Evolutionary conservation across 2,329 filamentous ascomycete species (phyloP).

Genomic region (Periconia sp.): DNA sequence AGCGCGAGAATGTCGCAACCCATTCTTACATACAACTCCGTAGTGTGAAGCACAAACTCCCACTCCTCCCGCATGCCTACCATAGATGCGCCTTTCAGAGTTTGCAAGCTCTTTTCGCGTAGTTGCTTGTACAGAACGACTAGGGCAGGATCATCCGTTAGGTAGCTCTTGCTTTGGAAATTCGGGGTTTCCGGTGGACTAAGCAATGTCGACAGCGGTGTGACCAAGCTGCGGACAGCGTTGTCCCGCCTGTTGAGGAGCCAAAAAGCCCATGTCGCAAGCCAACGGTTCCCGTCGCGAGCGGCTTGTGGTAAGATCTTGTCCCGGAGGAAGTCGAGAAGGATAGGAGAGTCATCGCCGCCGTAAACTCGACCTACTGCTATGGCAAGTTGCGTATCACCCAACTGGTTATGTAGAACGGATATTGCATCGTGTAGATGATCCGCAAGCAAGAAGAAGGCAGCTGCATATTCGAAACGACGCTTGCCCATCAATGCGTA

Average conservation of each 20-base stretch:
- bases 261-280: conserved; percentile 95
- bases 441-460: conserved; percentile 92
- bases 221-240: conserved; percentile 82
- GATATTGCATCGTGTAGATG: conserved; percentile 84
- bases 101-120: conserved; percentile 80
- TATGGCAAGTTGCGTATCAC: conserved; percentile 88
- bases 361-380: conserved; percentile 87
- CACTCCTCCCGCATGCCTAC: conserved; percentile 81
- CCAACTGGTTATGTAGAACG: conserved; percentile 84
- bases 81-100: conserved; percentile 82
- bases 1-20: conserved; percentile 90
- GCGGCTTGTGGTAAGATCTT: conserved; percentile 79
- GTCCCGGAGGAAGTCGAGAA: conserved; percentile 77
- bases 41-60: conserved; percentile 87
- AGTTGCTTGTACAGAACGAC: conserved; percentile 88
- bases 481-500: conserved; percentile 92
- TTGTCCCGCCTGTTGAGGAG: conserved; percentile 82
- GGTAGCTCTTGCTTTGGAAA: conserved; percentile 76
- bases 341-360: conserved; percentile 77
- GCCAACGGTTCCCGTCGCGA: conserved; percentile 86
- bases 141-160: conserved; percentile 89
- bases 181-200: conserved; percentile 72
- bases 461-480: conserved; percentile 91
- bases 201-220: conserved; percentile 77
- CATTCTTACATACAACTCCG: conserved; percentile 85